Evolutionary conservation across 176 grass and related monocot genomes (phyloP).

Genomic region (Oryza meridionalis): DNA sequence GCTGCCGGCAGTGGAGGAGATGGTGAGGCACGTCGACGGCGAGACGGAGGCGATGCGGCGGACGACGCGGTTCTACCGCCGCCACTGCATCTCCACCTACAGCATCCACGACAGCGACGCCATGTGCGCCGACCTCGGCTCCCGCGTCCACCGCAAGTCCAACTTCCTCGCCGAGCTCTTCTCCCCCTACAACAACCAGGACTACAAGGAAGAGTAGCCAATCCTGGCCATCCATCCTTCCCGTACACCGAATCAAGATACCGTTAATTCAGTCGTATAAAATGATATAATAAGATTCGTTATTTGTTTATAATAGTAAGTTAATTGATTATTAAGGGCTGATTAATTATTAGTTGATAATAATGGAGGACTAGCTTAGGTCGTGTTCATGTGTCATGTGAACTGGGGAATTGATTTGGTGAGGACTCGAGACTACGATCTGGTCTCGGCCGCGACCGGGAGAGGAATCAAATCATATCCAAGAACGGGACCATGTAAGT

Average conservation of each 20-base stretch:
- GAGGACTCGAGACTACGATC: conserved; percentile 39
- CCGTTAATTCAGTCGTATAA: not conserved
- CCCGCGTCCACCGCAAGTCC: conserved; percentile 61
- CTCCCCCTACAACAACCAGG: conserved; percentile 83
- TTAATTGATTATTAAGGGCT: not conserved
- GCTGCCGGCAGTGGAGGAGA: conserved; percentile 61
- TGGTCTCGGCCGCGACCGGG: not conserved
- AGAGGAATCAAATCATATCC: not conserved
- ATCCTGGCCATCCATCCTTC: not conserved
- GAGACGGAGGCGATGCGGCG: conserved; percentile 86
- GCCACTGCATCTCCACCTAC: conserved; percentile 99
- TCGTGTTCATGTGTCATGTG: conserved; percentile 44
- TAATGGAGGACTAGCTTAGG: conserved; percentile 34
- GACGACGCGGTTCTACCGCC: conserved; percentile 92
- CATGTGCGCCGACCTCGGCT: conserved; percentile 85
- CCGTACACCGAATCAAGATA: not conserved
- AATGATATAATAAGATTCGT: conserved; percentile 38
- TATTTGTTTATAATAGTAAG: conserved; percentile 41
- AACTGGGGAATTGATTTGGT: conserved; percentile 37
- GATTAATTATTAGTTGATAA: not conserved
- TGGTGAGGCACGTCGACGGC: conserved; percentile 56
- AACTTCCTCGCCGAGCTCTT: conserved; percentile 90
- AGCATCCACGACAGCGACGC: conserved; percentile 98
- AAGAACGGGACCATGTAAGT: conserved; percentile 29
- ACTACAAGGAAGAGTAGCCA: conserved; percentile 64